phyloP scores from a whole-genome alignment of 2,329 filamentous ascomycete genomes.

The Ceratocystis destructans region DNA sequence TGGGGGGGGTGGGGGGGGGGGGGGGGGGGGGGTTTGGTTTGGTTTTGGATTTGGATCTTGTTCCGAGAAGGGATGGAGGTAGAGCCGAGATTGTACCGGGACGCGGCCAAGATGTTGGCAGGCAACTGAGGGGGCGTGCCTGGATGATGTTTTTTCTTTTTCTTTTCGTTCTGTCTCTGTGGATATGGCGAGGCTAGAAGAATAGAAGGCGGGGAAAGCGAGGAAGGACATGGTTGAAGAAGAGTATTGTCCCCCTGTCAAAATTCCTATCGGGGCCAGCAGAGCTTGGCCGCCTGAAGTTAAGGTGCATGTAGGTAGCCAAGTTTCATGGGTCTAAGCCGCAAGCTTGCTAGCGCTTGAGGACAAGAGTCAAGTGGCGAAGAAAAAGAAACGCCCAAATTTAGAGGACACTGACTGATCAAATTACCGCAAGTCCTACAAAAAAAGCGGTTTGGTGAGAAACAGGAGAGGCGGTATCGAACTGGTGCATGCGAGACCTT shows the following conservation, averaged over 20 bases:
- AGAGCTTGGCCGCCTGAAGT: too few relatives aligned
- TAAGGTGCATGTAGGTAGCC: neutral
- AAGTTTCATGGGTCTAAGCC: neutral
- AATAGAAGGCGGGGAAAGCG: too few relatives aligned
- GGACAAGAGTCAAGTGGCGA: neutral
- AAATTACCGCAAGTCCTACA: constrained; percentile 1
- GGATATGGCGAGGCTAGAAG: too few relatives aligned
- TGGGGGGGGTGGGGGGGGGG: too few relatives aligned
- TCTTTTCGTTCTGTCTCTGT: too few relatives aligned
- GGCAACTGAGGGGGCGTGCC: neutral
- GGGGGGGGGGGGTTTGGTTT: too few relatives aligned
- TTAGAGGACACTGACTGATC: neutral
- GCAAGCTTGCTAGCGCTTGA: neutral
- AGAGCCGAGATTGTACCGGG: neutral
- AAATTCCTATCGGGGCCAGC: too few relatives aligned
- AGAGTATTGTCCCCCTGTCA: too few relatives aligned
- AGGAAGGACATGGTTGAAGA: too few relatives aligned
- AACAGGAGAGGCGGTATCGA: neutral
- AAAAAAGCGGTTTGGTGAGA: neutral
- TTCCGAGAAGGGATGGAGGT: neutral
- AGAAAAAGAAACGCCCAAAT: neutral
- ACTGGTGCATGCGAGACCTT: neutral
- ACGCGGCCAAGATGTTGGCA: neutral
- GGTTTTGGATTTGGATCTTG: neutral
- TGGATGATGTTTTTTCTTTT: too few relatives aligned